Conservation (phyloP, 2,329 filamentous ascomycete species). For the Aspergillus nomiae region DNA sequence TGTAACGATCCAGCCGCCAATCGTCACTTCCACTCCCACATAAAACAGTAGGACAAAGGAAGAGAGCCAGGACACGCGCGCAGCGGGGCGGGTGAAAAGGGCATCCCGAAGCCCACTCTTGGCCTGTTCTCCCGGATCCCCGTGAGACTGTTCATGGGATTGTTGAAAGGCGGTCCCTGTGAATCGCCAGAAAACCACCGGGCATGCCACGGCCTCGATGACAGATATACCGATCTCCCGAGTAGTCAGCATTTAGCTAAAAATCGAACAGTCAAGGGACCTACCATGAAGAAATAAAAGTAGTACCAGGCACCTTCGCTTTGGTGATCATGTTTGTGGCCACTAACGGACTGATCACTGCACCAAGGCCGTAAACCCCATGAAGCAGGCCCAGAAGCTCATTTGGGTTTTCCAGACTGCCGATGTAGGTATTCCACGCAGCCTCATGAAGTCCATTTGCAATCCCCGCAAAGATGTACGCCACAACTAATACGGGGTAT, state of each 20-base stretch:
- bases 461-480: background rate
- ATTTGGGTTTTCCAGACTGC: conserved; percentile 50
- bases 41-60: conserved; percentile 74
- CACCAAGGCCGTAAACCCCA: conserved; percentile 70
- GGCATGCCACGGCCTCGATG: conserved; percentile 22
- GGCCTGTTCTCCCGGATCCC: background rate
- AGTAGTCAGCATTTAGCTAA: background rate
- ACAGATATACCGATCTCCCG: conserved; percentile 1
- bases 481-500: background rate
- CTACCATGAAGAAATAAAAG: conserved; percentile 75
- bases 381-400: conserved; percentile 73
- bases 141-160: background rate
- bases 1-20: conserved; percentile 79
- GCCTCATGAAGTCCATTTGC: background rate
- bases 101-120: background rate
- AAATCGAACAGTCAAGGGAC: background rate
- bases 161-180: background rate
- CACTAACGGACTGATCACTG: conserved; percentile 67
- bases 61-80: conserved; percentile 6
- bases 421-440: background rate
- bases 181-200: conserved; percentile 4
- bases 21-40: conserved; percentile 69
- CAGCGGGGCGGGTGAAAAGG: background rate
- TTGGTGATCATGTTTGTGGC: conserved; percentile 73
- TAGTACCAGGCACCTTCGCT: conserved; percentile 64